phyloP scores from a whole-genome alignment of 805 yeast species.

The Metschnikowia amazonensis region DNA sequence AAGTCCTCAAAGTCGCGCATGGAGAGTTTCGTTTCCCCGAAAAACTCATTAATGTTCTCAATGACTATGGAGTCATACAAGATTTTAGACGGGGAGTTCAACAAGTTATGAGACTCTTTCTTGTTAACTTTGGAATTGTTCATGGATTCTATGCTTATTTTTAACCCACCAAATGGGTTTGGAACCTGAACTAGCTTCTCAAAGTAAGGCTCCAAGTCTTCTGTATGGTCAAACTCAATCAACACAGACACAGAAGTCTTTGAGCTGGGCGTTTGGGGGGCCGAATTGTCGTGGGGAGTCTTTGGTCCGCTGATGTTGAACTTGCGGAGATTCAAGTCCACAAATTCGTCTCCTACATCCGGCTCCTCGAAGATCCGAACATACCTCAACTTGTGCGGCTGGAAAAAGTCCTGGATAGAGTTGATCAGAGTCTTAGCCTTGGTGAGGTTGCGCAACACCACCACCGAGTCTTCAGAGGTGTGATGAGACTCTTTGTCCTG shows the following conservation, averaged over 20 bases:
- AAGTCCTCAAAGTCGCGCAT: constrained; percentile 29
- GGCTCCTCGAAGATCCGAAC: constrained; percentile 3
- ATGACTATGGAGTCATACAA: constrained; percentile 26
- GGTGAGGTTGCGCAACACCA: neutral
- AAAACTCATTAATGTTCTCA: constrained; percentile 51
- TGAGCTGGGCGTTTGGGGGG: neutral
- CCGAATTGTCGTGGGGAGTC: neutral
- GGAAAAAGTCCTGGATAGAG: constrained; percentile 2
- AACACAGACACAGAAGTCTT: neutral
- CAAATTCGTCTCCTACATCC: neutral
- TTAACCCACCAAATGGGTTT: neutral
- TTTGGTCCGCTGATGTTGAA: neutral
- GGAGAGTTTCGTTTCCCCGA: constrained; percentile 33
- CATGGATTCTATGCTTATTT: neutral
- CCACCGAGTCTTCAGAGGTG: neutral
- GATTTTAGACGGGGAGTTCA: constrained; percentile 6
- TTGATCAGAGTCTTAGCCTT: constrained; percentile 5
- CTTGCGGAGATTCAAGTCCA: constrained; percentile 2
- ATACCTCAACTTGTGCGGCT: constrained; percentile 1
- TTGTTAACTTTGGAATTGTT: neutral
- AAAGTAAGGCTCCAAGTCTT: constrained; percentile 1
- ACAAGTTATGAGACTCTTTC: neutral
- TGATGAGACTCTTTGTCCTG: neutral
- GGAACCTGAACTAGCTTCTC: neutral
- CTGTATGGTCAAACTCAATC: neutral